Evolutionary conservation across 306 rosid genomes (phyloP), one percentile per base, ranked within the genome.

Genomic region (Glycyrrhiza uralensis): DNA sequence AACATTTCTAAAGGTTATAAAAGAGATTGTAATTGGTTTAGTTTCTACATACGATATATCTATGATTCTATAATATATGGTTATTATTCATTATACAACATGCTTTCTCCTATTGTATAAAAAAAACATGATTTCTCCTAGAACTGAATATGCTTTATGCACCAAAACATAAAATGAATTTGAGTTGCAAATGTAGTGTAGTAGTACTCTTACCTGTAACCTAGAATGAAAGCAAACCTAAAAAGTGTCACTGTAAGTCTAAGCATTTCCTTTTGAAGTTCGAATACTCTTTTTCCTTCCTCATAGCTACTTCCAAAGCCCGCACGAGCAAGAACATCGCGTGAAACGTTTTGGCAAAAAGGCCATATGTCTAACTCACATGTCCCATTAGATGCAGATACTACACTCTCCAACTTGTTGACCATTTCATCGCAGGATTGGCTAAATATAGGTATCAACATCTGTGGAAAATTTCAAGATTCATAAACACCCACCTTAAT

Each of bases 351-450:
- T 62, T 63, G 55, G 42, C 63, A 36, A 10, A 6, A 74, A 51
- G 79, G 79, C 79, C 72, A 74, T 15, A 74, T n/a, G 38, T 74
- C 79, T 13, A 74, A 36, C 65, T 74, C 79, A 26, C 72, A 63
- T 8, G 72, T 17, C 62, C 78, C 78, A 38, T 38, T 38, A 28
- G 65, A 74, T 2, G 33, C 15, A 63, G 54, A 39, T 36, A 74
- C 3, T 15, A 12, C n/a, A 38, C 32, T 63, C 33, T 51, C 65
- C 79, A 15, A 63, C 51, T 74, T 51, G 54, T 15, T 24, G 38
- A 74, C 4, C 72, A 74, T 15, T 1, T 74, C 79, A 36, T 63
- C 65, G 22, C 79, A 74, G 4, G 56, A 36, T 44, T 63, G 12
- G 26, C 32, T 15, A 50, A 74, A 74, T 74, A 62, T 74, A 2